Base-by-base conservation (phyloP, 805 yeast genomes). In the Dipodascus geniculatus region DNA sequence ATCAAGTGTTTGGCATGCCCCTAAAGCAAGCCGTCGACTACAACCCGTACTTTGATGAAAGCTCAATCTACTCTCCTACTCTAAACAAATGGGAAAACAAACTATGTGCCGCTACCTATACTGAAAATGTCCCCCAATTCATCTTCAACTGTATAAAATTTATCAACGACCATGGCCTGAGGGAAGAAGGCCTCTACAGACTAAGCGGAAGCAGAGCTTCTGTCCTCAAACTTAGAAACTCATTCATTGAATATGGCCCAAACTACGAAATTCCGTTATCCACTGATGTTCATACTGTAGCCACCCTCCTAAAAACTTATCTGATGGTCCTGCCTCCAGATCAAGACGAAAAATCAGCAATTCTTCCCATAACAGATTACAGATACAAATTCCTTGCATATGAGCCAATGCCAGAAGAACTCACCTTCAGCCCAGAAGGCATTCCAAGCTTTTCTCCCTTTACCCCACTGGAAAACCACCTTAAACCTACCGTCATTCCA, bases 141-240 rank as follows among this genome's bases (percentile, higher is more conserved):
- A 55, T 61, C 22, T 49, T 56, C 22, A 57, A 51, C 48, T 56
- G 58, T 23, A 42, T 60, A 22, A 44, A 44, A 22, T 62, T 55
- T 50, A 50, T 66, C 22, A 53, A 57, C 51, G 47, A 53, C 23
- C 48, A 63, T 33, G 67, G 65, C 2, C 49, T 66, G 11, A 42
- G 54, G n/a, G 69, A 66, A 53, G 66, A 66, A 48, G 70, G 69
- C 2, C 47, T 66, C 0, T 66, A 65, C 54, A 53, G 70, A 48
- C 51, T 65, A 14, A 60, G 65, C 35, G 69, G 69, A 14, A 52
- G 65, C 22, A 56, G 57, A 2, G 52, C 55, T 9, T 59, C 57
- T 8, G 56, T 66, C 20, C 58, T 58, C 38, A 51, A 54, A 2
- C 54, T 66, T 6, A 54, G 57, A 38, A 52, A 56, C 22, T 55